These are phyloP conservation scores for Sanguinoderma infundibulare DNA, from an alignment of 1,284 basidiomycete genomes.

Conservation along the genomic window DNA sequence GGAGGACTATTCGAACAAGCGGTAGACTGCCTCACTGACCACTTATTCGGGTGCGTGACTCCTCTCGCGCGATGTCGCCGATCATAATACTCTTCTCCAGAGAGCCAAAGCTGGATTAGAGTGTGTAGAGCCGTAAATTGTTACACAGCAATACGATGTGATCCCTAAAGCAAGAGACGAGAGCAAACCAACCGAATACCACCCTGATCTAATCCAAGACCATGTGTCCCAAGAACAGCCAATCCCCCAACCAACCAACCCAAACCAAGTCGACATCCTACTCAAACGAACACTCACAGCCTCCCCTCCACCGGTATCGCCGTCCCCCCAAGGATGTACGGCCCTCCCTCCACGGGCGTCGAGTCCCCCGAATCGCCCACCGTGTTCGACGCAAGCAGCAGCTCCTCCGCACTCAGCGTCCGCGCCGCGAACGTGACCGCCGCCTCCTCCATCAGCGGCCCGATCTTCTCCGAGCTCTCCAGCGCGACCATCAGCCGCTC, in stretches of 20 bases:
- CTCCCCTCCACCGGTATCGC: slow-evolving; percentile 4
- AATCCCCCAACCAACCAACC: not conserved
- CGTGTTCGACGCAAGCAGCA: slow-evolving; percentile 14
- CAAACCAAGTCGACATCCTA: not conserved
- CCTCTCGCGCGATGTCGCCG: not conserved
- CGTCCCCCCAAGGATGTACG: not conserved
- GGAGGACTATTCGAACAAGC: slow-evolving; percentile 41
- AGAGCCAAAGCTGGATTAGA: not conserved
- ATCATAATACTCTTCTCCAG: not conserved
- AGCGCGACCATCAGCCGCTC: slow-evolving; percentile 20
- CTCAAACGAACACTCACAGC: not conserved
- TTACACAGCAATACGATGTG: slow-evolving; percentile 1
- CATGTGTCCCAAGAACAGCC: not conserved
- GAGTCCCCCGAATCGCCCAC: slow-evolving; percentile 4
- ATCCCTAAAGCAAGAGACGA: not conserved
- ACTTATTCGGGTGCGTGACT: slow-evolving; percentile 1
- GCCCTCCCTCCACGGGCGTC: not conserved
- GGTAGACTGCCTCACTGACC: slow-evolving; percentile 35
- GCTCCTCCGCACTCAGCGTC: slow-evolving; percentile 23
- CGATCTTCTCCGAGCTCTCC: slow-evolving; percentile 24
- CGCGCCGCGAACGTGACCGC: slow-evolving; percentile 22
- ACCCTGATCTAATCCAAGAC: not conserved
- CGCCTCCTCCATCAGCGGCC: slow-evolving; percentile 15
- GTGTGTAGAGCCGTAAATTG: not conserved
- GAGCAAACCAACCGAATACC: not conserved